Evolutionary conservation across 257 asterid genomes (phyloP), one percentile per base, ranked within the genome.

Genomic region (Voacanga thouarsii): DNA sequence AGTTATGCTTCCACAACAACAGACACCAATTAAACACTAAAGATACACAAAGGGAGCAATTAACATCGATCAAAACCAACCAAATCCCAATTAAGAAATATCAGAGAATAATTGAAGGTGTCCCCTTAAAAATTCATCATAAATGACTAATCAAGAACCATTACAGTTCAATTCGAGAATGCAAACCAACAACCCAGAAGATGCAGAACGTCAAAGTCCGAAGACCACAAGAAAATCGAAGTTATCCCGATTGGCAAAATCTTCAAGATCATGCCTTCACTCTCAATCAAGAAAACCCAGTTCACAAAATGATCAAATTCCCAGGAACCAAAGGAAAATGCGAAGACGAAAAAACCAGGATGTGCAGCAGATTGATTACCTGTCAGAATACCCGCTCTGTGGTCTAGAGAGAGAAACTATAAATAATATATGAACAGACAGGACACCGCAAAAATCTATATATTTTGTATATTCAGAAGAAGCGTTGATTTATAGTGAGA

Each of bases 261-360:
- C 84, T 78, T 77, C 77, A 83, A 79, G 90, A 92, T 86, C 90
- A 83, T 75, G 76, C 69, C 82, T 71, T 74, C 64, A 65, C 37
- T 26, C 28, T 56, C 28, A 61, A 70, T 72, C 33, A 39, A 73
- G 33, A 71, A 76, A 73, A 66, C 66, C 71, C 76, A 78, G 77
- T 77, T 78, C 81, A 78, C 7, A 69, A 59, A 76, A 82, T 67
- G 87, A 87, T 86, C 84, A 77, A 82, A 79, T 78, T 78, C 21
- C 4, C 72, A 24, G 66, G 79, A 83, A 84, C 79, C 77, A 78
- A 66, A 83, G 60, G 64, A 76, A 76, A 59, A 43, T 11, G 61
- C 74, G 19, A 49, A 73, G 50, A 60, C 28, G 72, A 47, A 77
- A 69, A 77, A 67, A 51, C 75, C 73, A 41, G 79, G 81, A 80